phyloP scores from a whole-genome alignment of 306 rosid species.

The Citrullus amarus region DNA sequence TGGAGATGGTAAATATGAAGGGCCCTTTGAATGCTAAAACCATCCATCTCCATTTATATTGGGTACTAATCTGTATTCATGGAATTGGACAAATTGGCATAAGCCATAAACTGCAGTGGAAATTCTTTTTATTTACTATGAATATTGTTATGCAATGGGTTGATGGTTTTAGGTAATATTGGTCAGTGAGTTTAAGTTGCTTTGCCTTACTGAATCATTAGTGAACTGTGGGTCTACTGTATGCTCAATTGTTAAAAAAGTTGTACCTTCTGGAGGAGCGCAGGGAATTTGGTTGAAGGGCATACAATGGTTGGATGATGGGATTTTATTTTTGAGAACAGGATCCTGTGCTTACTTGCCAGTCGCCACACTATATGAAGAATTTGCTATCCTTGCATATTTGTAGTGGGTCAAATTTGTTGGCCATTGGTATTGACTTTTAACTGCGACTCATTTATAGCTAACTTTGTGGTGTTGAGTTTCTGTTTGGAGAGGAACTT shows the following conservation, averaged over 20 bases:
- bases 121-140: not conserved
- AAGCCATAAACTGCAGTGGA: not conserved
- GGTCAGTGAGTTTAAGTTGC: not conserved
- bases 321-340: not conserved
- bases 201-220: not conserved
- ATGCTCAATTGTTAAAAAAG: not conserved
- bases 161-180: not conserved
- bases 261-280: not conserved
- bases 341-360: not conserved
- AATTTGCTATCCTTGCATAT: not conserved
- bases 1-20: not conserved
- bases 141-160: not conserved
- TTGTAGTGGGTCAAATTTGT: not conserved
- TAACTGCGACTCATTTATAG: not conserved
- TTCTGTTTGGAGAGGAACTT: not conserved
- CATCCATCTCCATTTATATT: not conserved
- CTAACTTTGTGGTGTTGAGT: not conserved
- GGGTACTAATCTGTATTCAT: not conserved
- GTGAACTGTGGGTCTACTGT: not conserved
- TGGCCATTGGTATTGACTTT: not conserved
- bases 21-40: not conserved
- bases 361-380: not conserved
- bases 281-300: not conserved
- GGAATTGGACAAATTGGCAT: not conserved
- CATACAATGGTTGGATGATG: not conserved